These are phyloP conservation scores for Paracoccidioides lutzii DNA, from an alignment of 2,329 filamentous ascomycete species.

Conservation along the genomic window DNA sequence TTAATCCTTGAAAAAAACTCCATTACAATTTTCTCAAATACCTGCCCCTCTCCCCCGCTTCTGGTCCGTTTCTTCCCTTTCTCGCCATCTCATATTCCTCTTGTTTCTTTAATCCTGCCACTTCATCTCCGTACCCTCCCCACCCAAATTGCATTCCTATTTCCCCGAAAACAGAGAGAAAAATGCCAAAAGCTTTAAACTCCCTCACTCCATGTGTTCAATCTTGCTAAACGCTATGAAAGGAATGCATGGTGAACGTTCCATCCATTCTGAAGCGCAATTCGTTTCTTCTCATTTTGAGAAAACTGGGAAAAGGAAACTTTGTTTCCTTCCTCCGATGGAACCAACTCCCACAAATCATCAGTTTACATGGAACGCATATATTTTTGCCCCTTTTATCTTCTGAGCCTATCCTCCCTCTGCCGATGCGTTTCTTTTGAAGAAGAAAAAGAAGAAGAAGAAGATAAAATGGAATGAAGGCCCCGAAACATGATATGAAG, in stretches of 20 bases:
- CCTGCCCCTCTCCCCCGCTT: conserved; percentile 1
- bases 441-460: no score
- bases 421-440: no score
- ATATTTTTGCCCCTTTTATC: no score
- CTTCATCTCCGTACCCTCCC: background rate
- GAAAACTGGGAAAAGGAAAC: background rate
- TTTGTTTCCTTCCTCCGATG: background rate
- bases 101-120: background rate
- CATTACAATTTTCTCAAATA: conserved; percentile 6
- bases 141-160: background rate
- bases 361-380: no score
- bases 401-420: no score
- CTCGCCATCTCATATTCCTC: conserved; percentile 4
- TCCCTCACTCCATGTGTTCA: background rate
- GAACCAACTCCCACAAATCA: no score
- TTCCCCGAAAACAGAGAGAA: background rate
- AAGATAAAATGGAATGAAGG: no score
- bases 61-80: conserved; percentile 9
- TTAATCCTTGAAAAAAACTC: conserved; percentile 9
- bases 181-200: background rate
- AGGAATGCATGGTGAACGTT: background rate
- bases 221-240: background rate
- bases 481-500: no score
- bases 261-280: background rate
- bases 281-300: conserved; percentile 10